Conservation (phyloP, 306 rosid genomes). For the Ormosia semicastrata region DNA sequence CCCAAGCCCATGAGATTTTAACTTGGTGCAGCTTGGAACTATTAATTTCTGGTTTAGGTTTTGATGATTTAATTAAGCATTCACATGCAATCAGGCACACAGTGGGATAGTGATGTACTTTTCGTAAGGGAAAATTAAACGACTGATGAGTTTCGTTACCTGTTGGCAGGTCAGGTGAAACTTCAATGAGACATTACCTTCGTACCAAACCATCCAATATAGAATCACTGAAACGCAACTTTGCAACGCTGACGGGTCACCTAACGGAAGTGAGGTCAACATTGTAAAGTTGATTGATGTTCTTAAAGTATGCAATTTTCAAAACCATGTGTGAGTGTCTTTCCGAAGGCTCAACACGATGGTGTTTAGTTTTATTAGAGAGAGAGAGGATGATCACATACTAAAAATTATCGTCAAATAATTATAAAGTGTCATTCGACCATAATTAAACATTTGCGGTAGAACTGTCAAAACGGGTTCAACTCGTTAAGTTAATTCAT, state of each 20-base stretch:
- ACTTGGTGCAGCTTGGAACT: neutral
- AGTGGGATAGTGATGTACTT: neutral
- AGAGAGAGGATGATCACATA: neutral
- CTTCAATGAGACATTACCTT: conserved; percentile 34
- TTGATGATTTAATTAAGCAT: neutral
- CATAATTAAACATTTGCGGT: conserved; percentile 45
- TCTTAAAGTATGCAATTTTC: conserved; percentile 28
- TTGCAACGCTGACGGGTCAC: conserved; percentile 29
- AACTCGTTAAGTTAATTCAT: no score
- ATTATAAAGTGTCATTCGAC: conserved; percentile 43
- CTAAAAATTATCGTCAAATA: conserved; percentile 38
- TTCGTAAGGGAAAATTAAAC: neutral
- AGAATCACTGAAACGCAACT: conserved; percentile 31
- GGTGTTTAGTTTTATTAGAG: conserved; percentile 14
- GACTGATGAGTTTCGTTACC: conserved; percentile 24
- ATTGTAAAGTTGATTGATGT: conserved; percentile 27
- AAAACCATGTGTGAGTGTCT: conserved; percentile 17
- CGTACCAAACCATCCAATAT: conserved; percentile 30
- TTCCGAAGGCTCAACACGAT: conserved; percentile 16
- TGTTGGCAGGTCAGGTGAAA: conserved; percentile 32
- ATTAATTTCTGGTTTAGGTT: neutral
- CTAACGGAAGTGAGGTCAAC: conserved; percentile 34
- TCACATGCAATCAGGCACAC: neutral
- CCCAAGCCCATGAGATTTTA: neutral
- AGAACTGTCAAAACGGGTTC: no score